Percentiles rank a stretch among this genome's conserved stretches.
Evolutionary conservation across 208 protist species (phyloP).

Genomic region (Angomonas deanei): DNA sequence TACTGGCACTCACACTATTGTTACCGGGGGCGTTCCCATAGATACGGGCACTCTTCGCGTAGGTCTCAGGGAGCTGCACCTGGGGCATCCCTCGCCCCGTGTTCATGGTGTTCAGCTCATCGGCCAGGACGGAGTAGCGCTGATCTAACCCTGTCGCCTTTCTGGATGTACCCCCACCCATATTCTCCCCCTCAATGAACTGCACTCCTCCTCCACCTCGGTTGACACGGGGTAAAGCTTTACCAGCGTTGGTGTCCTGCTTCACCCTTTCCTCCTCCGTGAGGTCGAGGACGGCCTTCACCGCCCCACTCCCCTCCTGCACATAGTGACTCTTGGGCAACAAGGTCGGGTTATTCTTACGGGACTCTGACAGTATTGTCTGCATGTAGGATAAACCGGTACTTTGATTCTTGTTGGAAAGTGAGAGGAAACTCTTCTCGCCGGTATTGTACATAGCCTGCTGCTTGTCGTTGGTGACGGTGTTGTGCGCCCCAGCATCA

Average conservation of each 20-base stretch:
- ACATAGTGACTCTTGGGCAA: neutral
- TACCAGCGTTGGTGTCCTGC: neutral
- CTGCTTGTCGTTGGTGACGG: neutral
- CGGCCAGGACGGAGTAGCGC: conserved; percentile 15
- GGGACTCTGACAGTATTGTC: neutral
- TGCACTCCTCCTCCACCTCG: conserved; percentile 4
- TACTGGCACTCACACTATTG: neutral
- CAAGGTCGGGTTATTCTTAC: conserved; percentile 3
- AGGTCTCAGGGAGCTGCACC: conserved; percentile 33
- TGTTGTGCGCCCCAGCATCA: conserved; percentile 4
- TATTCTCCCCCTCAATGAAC: neutral
- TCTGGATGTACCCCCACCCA: neutral
- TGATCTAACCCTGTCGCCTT: conserved; percentile 1
- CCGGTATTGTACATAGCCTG: no score
- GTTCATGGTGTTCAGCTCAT: conserved; percentile 7
- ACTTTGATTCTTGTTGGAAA: neutral
- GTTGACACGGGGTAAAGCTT: neutral
- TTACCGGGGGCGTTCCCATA: neutral
- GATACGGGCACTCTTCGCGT: conserved; percentile 44
- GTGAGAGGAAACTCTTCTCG: neutral
- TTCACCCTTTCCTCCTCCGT: neutral
- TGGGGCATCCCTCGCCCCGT: neutral
- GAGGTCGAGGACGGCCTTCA: neutral
- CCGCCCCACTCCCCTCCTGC: neutral
- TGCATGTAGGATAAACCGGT: neutral